Evolutionary conservation across 1,284 basidiomycete genomes (phyloP), one percentile per base, ranked within the genome.

Genomic region (Cryptococcus jaspeensis): DNA sequence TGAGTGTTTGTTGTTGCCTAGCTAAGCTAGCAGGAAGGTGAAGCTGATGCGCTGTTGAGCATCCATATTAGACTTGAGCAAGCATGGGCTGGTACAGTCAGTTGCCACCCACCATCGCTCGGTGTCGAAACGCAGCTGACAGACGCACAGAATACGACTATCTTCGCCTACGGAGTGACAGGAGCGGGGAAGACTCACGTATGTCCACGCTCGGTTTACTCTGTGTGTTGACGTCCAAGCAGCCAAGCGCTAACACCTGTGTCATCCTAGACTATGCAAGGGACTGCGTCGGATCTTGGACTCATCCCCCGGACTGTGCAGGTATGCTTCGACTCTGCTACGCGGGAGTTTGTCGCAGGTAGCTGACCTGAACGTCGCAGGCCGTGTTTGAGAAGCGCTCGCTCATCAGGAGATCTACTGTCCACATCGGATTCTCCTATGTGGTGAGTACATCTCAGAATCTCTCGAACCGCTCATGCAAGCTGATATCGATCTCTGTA

Each of bases 251-350:
- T 57, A 43, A 58, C 20, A 3, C 8, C 9, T 3, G 9, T 16
- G 22, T 5, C 37, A 4, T 48, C 15, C 15, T 40, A 90, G 73
- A 92, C 90, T 0, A 92, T 92, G 87, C 89, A 91, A 73, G 89
- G 89, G 35, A 85, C 82, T 4, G 79, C 75, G 40, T 52, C 77
- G 0, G 80, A 87, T 41, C 87, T 87, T 35, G 89, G 90, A 0
- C 84, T 91, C 50, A 90, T 91, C 59, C 87, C 87, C n/a, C 81
- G 87, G 45, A 84, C 85, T 2, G 84, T 90, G 18, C 74, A 84
- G 67, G 88, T 86, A 54, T 48, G 81, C 32, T 50, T 9, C 9
- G 4, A 32, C 9, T 32, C 4, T 32, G 28, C n/a, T n/a, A n/a
- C n/a, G n/a, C n/a, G n/a, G n/a, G n/a, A n/a, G n/a, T n/a, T n/a